Conservation (phyloP, 768 basidiomycete genomes). For the Xerocomus brunneocitrinus region DNA sequence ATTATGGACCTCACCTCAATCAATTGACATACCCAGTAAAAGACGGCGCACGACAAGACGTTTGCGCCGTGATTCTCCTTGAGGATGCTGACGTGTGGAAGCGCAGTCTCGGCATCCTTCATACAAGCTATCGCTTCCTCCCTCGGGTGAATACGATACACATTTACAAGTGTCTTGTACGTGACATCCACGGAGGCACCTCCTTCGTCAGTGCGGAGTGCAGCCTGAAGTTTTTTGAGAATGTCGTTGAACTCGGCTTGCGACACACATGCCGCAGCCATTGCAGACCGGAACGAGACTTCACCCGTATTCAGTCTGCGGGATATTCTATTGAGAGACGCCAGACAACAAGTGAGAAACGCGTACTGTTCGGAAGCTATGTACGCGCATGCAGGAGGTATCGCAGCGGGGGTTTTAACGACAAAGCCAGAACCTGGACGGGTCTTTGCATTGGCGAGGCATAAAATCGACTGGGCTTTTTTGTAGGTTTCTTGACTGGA, state of each 20-base stretch:
- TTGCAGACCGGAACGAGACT: constrained; percentile 27
- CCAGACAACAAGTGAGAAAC: neutral
- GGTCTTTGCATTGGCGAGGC: constrained; percentile 21
- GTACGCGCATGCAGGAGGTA: constrained; percentile 30
- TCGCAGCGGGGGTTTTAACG: constrained; percentile 19
- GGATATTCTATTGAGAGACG: neutral
- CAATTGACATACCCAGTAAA: constrained; percentile 43
- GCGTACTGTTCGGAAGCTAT: constrained; percentile 31
- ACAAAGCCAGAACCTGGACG: constrained; percentile 27
- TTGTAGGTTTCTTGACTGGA: constrained; percentile 20
- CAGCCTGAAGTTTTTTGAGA: constrained; percentile 20
- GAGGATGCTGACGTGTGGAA: constrained; percentile 14
- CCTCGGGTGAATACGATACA: constrained; percentile 18
- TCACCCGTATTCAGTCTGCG: constrained; percentile 25
- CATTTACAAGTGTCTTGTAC: constrained; percentile 31
- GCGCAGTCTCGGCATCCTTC: constrained; percentile 30
- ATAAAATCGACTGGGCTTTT: constrained; percentile 21
- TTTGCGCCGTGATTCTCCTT: constrained; percentile 16
- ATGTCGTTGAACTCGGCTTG: constrained; percentile 19
- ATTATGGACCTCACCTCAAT: constrained; percentile 29
- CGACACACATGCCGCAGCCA: constrained; percentile 21
- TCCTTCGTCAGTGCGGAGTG: constrained; percentile 6
- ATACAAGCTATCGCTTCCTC: constrained; percentile 29
- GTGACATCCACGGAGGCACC: constrained; percentile 8
- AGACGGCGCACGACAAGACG: constrained; percentile 36